Conservation (phyloP, 2,329 filamentous ascomycete species). For the Neurospora sp. region DNA sequence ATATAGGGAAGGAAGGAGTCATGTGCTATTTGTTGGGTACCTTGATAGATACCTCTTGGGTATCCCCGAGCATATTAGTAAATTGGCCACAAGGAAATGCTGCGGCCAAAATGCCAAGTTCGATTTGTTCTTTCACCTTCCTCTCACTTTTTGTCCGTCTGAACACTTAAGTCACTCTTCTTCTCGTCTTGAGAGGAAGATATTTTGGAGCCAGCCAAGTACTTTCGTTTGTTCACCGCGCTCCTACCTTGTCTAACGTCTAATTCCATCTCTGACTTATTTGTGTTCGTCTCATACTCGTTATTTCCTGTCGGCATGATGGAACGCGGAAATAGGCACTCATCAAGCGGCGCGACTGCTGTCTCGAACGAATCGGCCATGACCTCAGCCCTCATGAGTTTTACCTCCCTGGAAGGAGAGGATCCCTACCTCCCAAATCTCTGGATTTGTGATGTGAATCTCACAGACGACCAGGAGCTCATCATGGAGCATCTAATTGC, state of each 20-base stretch:
- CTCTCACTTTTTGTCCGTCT: neutral
- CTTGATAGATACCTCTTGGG: neutral
- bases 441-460: neutral
- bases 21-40: neutral
- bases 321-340: neutral
- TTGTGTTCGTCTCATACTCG: neutral
- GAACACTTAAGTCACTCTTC: neutral
- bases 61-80: neutral
- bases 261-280: neutral
- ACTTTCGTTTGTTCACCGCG: neutral
- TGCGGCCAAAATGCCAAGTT: neutral
- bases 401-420: neutral
- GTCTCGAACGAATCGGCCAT: neutral
- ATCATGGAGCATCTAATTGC: neutral
- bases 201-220: neutral
- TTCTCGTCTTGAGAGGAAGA: neutral
- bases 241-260: neutral
- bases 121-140: neutral
- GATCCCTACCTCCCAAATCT: neutral
- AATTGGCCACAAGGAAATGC: neutral
- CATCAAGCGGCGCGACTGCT: neutral
- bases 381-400: neutral
- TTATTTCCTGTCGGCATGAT: neutral
- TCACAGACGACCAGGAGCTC: neutral
- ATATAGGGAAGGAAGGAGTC: neutral